Percentiles rank a stretch among this genome's conserved stretches.
These are phyloP conservation scores for Mallotus repandus DNA, from an alignment of 441 rosid genomes.

Conservation along the genomic window DNA sequence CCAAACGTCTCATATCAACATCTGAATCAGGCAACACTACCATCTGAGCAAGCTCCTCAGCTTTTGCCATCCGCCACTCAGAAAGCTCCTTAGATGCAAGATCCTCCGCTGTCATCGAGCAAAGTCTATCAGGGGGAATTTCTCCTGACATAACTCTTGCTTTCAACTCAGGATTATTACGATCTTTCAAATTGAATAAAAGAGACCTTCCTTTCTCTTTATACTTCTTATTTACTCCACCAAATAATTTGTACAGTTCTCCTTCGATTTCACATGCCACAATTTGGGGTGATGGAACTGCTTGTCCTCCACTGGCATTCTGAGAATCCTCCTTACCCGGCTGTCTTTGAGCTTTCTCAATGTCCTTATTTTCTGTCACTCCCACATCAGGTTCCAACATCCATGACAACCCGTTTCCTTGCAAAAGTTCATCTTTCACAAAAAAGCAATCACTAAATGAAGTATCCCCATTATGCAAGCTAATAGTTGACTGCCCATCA, in stretches of 20 bases:
- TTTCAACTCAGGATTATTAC: conserved; percentile 77
- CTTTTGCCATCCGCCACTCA: conserved; percentile 93
- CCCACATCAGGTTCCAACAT: conserved; percentile 61
- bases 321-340: conserved; percentile 18
- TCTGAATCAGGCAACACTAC: conserved; percentile 77
- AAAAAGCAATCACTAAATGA: conserved; percentile 67
- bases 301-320: conserved; percentile 23
- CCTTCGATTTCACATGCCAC: conserved; percentile 66
- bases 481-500: conserved; percentile 41
- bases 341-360: conserved; percentile 30
- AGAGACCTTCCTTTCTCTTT: conserved; percentile 91
- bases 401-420: conserved; percentile 96
- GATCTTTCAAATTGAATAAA: conserved; percentile 84
- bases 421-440: conserved; percentile 88
- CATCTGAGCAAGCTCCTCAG: conserved; percentile 91
- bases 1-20: conserved; percentile 71
- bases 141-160: conserved; percentile 76
- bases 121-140: conserved; percentile 61
- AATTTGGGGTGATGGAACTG: conserved; percentile 39
- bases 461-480: conserved; percentile 56
- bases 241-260: conserved; percentile 72
- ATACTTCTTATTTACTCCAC: conserved; percentile 90
- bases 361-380: conserved; percentile 32
- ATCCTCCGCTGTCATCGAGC: conserved; percentile 91
- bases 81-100: conserved; percentile 94